Conservation (phyloP, 2,329 filamentous ascomycete genomes). For the Hymenoscyphus linearis region DNA sequence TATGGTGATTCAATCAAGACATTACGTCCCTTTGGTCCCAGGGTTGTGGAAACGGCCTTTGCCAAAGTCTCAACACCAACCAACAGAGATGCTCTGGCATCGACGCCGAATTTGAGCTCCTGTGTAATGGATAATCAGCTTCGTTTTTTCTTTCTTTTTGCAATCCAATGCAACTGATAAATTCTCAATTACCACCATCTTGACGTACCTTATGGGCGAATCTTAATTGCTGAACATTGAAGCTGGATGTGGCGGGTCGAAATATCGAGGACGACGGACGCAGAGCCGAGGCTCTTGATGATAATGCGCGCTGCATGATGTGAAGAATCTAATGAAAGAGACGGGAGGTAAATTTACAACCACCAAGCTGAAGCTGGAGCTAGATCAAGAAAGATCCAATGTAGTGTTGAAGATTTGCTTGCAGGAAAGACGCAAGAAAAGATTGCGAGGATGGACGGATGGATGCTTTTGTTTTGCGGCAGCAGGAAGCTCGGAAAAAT, state of each 20-base stretch:
- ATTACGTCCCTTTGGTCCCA: slow-evolving; percentile 97
- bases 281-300: slow-evolving; percentile 76
- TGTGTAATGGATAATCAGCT: slow-evolving; percentile 34
- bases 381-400: slow-evolving; percentile 10
- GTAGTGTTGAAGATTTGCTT: slow-evolving; percentile 5
- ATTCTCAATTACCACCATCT: neutral
- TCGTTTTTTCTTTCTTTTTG: neutral
- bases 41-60: slow-evolving; percentile 90
- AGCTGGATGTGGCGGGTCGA: slow-evolving; percentile 49
- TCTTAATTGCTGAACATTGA: slow-evolving; percentile 80
- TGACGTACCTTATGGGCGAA: slow-evolving; percentile 89
- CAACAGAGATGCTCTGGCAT: slow-evolving; percentile 82
- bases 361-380: slow-evolving; percentile 15
- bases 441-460: neutral
- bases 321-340: slow-evolving; percentile 21
- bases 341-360: slow-evolving; percentile 22
- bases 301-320: slow-evolving; percentile 94
- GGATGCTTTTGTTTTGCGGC: neutral
- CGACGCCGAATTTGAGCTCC: slow-evolving; percentile 98
- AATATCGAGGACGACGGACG: slow-evolving; percentile 56
- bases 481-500: neutral
- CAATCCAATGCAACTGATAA: no score
- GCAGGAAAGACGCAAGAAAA: slow-evolving; percentile 6
- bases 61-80: slow-evolving; percentile 95
- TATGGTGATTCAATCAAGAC: slow-evolving; percentile 98